Evolutionary conservation across 2,329 filamentous ascomycete genomes (phyloP), one percentile per base, ranked within the genome.

Genomic region (Colletotrichum shisoi): DNA sequence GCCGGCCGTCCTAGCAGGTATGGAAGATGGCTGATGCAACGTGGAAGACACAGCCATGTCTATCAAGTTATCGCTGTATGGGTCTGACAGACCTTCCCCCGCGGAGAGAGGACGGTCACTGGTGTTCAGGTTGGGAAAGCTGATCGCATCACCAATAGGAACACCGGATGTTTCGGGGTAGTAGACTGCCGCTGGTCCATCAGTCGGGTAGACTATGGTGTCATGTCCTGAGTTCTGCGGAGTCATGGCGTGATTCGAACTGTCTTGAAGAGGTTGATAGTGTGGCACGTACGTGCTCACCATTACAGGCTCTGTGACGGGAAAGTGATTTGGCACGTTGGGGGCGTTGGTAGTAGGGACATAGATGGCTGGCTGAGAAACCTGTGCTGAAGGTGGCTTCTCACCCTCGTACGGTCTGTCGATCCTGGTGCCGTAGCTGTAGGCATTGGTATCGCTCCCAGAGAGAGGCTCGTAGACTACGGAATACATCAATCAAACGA

Each of bases 171-270:
- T 70, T 27, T 70, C 59, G 8, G 57, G 61, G 56, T 72, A 72
- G 60, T 75, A 77, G 27, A 70, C 67, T 15, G 72, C 70, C 24
- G 69, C 67, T 19, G 75, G 51, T 19, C 73, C 62, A 46, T 68
- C 62, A 5, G 67, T 70, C 9, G 77, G 76, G 67, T 82, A 82
- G n/a, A 79, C 74, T 79, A 81, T 79, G 48, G 72, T 74, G 62
- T 82, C 79, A 54, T 74, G 71, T 40, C 73, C 76, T 21, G 76
- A 76, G 56, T 71, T 74, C 49, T 76, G 62, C 17, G 46, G 40
- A 3, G 51, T 31, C 52, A 68, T 39, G 19, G 75, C 48, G 73
- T 67, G 21, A 64, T 62, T 60, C 6, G 61, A 70, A 48, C 71
- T 73, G 53, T 78, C 76, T 68, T 79, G 79, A 48, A 81, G 63